Percentiles rank a stretch among this genome's conserved stretches.
phyloP scores from a whole-genome alignment of 768 basidiomycete species.

The Phylloporus sp. region DNA sequence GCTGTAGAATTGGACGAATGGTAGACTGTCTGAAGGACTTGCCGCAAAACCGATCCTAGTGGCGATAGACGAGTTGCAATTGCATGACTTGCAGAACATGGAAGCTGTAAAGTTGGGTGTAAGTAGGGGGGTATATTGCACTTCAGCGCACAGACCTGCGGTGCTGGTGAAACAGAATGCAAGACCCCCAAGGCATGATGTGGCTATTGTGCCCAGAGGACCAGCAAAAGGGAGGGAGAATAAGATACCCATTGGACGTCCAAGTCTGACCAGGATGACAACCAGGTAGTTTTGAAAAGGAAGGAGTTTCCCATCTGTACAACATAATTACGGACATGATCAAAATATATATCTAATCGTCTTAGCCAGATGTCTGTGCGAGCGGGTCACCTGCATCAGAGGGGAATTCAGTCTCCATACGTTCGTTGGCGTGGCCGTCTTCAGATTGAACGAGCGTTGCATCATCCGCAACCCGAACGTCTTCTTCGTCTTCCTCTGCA shows the following conservation, averaged over 20 bases:
- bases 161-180: constrained; percentile 87
- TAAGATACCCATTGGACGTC: constrained; percentile 61
- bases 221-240: constrained; percentile 72
- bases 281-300: constrained; percentile 1
- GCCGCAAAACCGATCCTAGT: constrained; percentile 95
- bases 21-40: constrained; percentile 24
- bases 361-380: background rate
- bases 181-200: constrained; percentile 79
- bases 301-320: background rate
- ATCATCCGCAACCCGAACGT: constrained; percentile 10
- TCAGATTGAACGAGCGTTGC: constrained; percentile 14
- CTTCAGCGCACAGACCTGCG: constrained; percentile 52
- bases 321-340: background rate
- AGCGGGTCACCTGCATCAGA: background rate
- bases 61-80: constrained; percentile 98
- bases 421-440: background rate
- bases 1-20: background rate
- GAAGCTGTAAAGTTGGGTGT: constrained; percentile 52
- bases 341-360: background rate
- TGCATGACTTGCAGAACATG: constrained; percentile 97
- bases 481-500: background rate
- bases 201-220: constrained; percentile 62
- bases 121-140: constrained; percentile 4
- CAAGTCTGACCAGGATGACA: background rate
- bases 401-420: background rate